Base-by-base conservation (phyloP, 2,329 filamentous ascomycete species). In the Aspergillus terreus region DNA sequence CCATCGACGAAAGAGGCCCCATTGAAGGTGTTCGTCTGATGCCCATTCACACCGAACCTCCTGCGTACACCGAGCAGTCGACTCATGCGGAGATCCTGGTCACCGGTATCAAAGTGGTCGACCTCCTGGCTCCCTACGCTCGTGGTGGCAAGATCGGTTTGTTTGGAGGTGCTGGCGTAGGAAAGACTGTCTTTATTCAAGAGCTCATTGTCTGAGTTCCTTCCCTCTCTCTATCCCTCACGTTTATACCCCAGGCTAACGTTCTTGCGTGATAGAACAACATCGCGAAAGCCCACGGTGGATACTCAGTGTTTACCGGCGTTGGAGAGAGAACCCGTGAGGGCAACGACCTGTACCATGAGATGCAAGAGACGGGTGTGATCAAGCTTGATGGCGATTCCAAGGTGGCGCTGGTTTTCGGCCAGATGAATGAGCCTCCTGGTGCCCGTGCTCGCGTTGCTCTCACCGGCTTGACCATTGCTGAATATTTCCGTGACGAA, bases 121-220 rank as follows among this genome's bases (percentile, higher is more conserved):
- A 99, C 78, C 85, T 99, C 65, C 86, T 99, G 72, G 94, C 94
- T 70, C 94, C 94, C 71, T 99, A 99, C 79, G 94, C 94, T 76
- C 94, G 94, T 95, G 94, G 94, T 90, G 94, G 94, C 86, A 99
- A 99, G 88, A 99, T 99, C 85, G 94, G 94, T 90, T 91, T 99
- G 67, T 99, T 99, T 82, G 94, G 94, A 81, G 94, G 94, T 92
- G 94, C 94, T 71, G 94, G 94, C 94, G 94, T 99, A 84, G 94
- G 94, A 79, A 99, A 99, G 88, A 99, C 94, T 76, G 94, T 99
- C 76, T 99, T 97, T 84, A 99, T 99, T 78, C 94, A 99, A 85
- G 94, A 99, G 82, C 82, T 99, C 75, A 99, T 99, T 83, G 83
- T 86, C 78, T 70, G 82, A 11, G 7, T 11, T 2, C 71, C 7